phyloP scores from a whole-genome alignment of 176 grass and related monocot genomes.

The Panicum miliaceum region DNA sequence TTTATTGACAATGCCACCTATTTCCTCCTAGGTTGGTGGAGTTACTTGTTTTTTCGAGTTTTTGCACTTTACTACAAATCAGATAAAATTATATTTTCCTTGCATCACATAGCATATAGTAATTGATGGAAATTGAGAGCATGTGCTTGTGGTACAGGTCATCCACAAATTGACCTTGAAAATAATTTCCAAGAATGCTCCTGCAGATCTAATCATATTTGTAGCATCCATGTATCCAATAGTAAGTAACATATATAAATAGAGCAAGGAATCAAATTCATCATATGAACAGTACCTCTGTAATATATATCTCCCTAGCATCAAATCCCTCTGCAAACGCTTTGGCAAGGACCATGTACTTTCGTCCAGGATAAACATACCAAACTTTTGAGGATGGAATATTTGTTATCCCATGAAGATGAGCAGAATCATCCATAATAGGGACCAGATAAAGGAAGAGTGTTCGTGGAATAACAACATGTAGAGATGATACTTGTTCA shows the following conservation, averaged over 20 bases:
- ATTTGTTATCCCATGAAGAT: constrained; percentile 54
- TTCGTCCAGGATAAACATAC: constrained; percentile 89
- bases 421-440: constrained; percentile 60
- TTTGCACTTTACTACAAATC: neutral
- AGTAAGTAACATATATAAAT: constrained; percentile 37
- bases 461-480: constrained; percentile 79
- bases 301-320: constrained; percentile 73
- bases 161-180: constrained; percentile 7
- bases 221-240: constrained; percentile 14
- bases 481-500: constrained; percentile 79
- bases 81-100: neutral
- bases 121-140: neutral
- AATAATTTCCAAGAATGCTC: constrained; percentile 30
- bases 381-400: constrained; percentile 77
- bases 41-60: constrained; percentile 8
- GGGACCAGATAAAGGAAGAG: constrained; percentile 79
- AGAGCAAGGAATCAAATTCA: constrained; percentile 6
- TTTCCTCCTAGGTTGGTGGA: neutral
- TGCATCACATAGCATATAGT: constrained; percentile 1
- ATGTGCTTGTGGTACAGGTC: constrained; percentile 16
- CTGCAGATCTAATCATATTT: neutral
- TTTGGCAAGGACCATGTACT: constrained; percentile 71
- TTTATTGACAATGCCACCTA: neutral
- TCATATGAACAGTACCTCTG: constrained; percentile 65
- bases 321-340: constrained; percentile 78